Percentiles rank a stretch among this genome's conserved stretches.
phyloP scores from a whole-genome alignment of 352 stramenopile genomes.

The Globisporangium viniferum region DNA sequence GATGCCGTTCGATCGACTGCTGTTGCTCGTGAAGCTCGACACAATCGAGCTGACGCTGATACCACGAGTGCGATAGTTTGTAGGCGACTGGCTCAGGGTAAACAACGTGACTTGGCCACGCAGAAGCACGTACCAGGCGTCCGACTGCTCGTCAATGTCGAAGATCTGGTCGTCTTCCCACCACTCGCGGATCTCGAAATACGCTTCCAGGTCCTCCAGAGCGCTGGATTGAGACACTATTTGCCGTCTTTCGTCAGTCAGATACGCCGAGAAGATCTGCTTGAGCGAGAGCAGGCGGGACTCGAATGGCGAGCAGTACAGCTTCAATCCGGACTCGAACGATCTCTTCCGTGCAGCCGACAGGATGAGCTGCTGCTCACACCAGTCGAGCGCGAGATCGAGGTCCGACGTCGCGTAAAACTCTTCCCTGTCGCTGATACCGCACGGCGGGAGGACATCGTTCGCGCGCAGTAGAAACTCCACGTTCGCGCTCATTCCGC shows the following conservation, averaged over 20 bases:
- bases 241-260: conserved; percentile 21
- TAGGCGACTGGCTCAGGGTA: conserved; percentile 14
- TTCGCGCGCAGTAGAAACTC: conserved; percentile 59
- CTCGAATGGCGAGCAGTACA: conserved; percentile 22
- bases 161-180: conserved; percentile 32
- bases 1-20: not conserved
- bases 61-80: not conserved
- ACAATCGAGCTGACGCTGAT: conserved; percentile 5
- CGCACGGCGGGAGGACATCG: conserved; percentile 31
- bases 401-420: conserved; percentile 45
- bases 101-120: conserved; percentile 47
- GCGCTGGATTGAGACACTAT: conserved; percentile 12
- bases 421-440: conserved; percentile 14
- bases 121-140: conserved; percentile 51
- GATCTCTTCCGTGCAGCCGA: conserved; percentile 34
- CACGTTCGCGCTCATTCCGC: conserved; percentile 50
- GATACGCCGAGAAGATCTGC: conserved; percentile 46
- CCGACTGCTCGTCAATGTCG: conserved; percentile 31
- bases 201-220: conserved; percentile 32
- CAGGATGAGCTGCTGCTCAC: conserved; percentile 58
- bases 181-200: conserved; percentile 39
- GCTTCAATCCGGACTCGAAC: conserved; percentile 28
- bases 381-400: conserved; percentile 60
- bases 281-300: conserved; percentile 32
- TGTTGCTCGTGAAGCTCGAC: conserved; percentile 4